Conservation (phyloP, 2,329 filamentous ascomycete genomes). For the Penicillium concentricum region DNA sequence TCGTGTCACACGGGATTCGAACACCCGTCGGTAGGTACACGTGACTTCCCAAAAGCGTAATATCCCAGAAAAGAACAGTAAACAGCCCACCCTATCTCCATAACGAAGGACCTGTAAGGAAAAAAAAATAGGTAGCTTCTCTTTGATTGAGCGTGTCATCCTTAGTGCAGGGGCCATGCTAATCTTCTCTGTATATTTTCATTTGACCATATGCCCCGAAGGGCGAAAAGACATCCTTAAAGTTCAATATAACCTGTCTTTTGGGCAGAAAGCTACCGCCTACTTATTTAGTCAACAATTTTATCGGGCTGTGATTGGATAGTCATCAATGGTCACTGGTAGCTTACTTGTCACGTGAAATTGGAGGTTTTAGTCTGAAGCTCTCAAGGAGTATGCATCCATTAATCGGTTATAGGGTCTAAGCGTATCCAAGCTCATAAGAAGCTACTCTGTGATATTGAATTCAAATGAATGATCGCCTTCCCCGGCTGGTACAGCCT, state of each 20-base stretch:
- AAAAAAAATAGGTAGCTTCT: conserved; percentile 71
- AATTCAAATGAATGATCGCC: conserved; percentile 48
- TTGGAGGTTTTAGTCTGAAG: background rate
- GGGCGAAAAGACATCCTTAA: conserved; percentile 24
- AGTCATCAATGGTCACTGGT: too few relatives aligned
- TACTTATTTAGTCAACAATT: background rate
- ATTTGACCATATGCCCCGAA: conserved; percentile 62
- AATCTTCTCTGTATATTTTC: conserved; percentile 74
- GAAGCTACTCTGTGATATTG: conserved; percentile 11
- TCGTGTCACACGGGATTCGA: background rate
- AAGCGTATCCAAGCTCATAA: background rate
- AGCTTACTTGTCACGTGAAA: background rate
- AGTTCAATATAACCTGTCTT: conserved; percentile 20
- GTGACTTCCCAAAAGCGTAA: background rate
- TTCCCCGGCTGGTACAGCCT: conserved; percentile 45
- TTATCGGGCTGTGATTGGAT: background rate
- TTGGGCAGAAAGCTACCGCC: conserved; percentile 5
- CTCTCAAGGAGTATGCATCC: background rate
- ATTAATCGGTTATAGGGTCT: background rate
- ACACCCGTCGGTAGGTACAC: background rate
- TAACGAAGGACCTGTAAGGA: conserved; percentile 14
- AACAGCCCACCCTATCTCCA: conserved; percentile 1
- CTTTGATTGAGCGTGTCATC: conserved; percentile 89
- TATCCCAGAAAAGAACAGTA: background rate
- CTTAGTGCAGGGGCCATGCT: conserved; percentile 87